These are phyloP conservation scores for Aureobasidium subglaciale DNA, from an alignment of 2,329 filamentous ascomycete genomes.

Conservation along the genomic window DNA sequence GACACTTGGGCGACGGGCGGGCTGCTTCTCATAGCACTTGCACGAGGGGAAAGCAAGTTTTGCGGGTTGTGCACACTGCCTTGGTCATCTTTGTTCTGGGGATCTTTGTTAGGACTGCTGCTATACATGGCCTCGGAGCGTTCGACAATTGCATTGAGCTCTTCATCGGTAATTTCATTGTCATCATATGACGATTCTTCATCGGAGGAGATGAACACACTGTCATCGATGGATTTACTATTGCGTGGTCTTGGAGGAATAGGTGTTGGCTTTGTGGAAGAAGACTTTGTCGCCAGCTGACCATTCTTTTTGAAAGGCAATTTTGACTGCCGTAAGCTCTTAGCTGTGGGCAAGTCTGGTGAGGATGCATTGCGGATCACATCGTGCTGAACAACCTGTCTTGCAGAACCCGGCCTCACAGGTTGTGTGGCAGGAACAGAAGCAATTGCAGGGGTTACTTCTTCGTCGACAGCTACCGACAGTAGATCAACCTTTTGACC, in stretches of 20 bases:
- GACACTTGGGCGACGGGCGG: not conserved
- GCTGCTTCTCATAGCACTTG: not conserved
- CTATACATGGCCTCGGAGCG: slow-evolving; percentile 6
- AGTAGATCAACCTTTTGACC: not conserved
- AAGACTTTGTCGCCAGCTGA: not conserved
- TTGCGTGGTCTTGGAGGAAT: not conserved
- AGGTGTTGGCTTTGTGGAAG: not conserved
- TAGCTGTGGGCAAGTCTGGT: not conserved
- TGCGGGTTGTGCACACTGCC: not conserved
- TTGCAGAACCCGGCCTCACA: no score
- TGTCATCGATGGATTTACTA: not conserved
- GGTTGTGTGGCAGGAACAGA: slow-evolving; percentile 1
- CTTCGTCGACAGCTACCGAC: not conserved
- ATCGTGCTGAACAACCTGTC: not conserved
- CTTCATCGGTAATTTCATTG: slow-evolving; percentile 12
- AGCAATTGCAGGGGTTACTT: not conserved
- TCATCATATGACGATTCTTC: slow-evolving; percentile 14
- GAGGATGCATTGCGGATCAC: not conserved
- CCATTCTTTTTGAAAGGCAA: not conserved
- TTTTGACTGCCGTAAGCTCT: not conserved
- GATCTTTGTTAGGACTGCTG: not conserved
- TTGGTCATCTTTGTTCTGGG: not conserved
- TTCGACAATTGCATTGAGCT: slow-evolving; percentile 1
- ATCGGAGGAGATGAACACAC: slow-evolving; percentile 11
- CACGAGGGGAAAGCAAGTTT: not conserved